These are phyloP conservation scores for Apophysomyces sp. DNA, from an alignment of 371 early-diverging fungal genomes.

Conservation along the genomic window DNA sequence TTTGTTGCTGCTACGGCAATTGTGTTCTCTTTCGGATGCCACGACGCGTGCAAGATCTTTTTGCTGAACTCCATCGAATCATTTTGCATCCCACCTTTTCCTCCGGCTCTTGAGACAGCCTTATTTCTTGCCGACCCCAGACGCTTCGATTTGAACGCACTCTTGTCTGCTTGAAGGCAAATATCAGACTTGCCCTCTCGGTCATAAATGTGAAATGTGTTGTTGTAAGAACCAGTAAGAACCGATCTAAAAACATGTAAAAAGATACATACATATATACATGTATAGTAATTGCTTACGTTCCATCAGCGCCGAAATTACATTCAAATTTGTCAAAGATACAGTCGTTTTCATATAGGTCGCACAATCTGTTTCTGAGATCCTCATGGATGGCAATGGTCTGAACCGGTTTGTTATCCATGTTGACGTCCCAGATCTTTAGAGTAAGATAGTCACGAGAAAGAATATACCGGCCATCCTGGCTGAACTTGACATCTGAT, in stretches of 20 bases:
- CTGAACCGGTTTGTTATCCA: constrained; percentile 89
- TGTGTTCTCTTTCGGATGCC: constrained; percentile 95
- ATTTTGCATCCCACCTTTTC: constrained; percentile 17
- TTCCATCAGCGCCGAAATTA: constrained; percentile 89
- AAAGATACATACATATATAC: background rate
- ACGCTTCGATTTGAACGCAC: constrained; percentile 91
- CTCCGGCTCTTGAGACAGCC: constrained; percentile 11
- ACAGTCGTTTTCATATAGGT: constrained; percentile 96
- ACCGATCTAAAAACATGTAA: constrained; percentile 43
- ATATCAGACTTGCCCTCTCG: constrained; percentile 69
- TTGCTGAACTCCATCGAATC: constrained; percentile 87
- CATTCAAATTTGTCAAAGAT: constrained; percentile 99
- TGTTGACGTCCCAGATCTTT: constrained; percentile 96
- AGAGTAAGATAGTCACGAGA: constrained; percentile 94
- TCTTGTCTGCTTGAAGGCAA: constrained; percentile 94
- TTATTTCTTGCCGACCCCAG: constrained; percentile 61
- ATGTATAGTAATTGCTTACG: constrained; percentile 10
- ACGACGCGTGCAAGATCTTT: constrained; percentile 94
- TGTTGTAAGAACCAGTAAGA: constrained; percentile 95
- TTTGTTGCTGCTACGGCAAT: constrained; percentile 96
- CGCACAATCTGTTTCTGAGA: constrained; percentile 89
- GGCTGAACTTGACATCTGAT: constrained; percentile 91
- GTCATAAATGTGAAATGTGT: constrained; percentile 92
- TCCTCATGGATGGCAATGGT: constrained; percentile 93
- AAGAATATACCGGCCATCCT: constrained; percentile 94